Conservation (phyloP, 495 filamentous ascomycete genomes). For the Hyaloscypha hepaticicola region DNA sequence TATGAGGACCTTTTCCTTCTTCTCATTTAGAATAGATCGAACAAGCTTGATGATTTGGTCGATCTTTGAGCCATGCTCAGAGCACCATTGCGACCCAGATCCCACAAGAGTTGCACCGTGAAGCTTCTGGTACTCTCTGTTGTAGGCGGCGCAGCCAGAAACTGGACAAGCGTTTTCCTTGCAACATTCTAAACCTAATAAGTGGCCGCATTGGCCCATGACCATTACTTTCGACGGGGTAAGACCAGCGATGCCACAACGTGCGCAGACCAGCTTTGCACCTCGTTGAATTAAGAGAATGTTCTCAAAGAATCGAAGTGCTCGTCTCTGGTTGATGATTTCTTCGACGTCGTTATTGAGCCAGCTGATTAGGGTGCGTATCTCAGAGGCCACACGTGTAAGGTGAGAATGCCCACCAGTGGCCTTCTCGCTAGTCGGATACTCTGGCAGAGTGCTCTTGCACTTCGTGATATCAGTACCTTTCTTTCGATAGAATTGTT, state of each 20-base stretch:
- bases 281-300: neutral
- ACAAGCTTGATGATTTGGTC: conserved; percentile 48
- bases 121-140: conserved; percentile 7
- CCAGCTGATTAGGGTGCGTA: neutral
- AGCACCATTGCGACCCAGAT: neutral
- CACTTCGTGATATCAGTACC: neutral
- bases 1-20: conserved; percentile 48
- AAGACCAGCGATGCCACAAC: neutral
- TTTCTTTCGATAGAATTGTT: neutral
- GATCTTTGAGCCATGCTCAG: conserved; percentile 46
- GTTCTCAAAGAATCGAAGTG: neutral
- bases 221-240: neutral
- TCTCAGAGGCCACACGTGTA: neutral
- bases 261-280: neutral
- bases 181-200: neutral
- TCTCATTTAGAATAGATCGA: conserved; percentile 34
- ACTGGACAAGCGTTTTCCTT: neutral
- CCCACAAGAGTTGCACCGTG: conserved; percentile 1
- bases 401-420: neutral
- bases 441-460: neutral
- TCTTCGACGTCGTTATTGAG: neutral
- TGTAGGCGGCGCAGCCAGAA: neutral
- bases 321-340: neutral
- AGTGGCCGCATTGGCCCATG: neutral
- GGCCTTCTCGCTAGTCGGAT: neutral